Evolutionary conservation across 768 basidiomycete species (phyloP).

Genomic region (Glaciozyma martinii): DNA sequence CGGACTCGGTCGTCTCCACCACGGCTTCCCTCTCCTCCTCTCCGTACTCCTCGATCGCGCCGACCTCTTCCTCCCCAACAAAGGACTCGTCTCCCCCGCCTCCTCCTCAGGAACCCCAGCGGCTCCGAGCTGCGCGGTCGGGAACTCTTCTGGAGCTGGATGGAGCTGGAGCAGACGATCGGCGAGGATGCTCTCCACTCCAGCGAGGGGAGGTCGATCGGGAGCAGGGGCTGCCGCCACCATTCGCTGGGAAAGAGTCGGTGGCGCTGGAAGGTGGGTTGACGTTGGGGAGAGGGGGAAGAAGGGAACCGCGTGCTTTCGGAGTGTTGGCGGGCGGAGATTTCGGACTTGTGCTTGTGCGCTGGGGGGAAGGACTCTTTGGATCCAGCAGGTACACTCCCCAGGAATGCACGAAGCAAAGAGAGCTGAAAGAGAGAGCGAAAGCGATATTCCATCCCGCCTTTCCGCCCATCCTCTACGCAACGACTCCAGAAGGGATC

Average conservation of each 20-base stretch:
- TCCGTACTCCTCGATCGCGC: background rate
- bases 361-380: too few relatives aligned
- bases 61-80: background rate
- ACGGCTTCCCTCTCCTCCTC: slow-evolving; percentile 7
- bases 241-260: background rate
- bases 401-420: too few relatives aligned
- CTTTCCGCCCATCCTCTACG: background rate
- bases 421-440: background rate
- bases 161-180: background rate
- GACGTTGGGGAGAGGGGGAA: too few relatives aligned
- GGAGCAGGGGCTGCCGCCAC: background rate
- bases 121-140: background rate
- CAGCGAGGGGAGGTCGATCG: background rate
- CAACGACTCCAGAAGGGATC: slow-evolving; percentile 18
- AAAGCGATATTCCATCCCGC: background rate
- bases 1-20: background rate
- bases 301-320: too few relatives aligned
- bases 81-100: background rate
- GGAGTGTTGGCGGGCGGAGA: too few relatives aligned
- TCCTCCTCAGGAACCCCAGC: background rate
- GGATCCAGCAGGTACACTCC: too few relatives aligned
- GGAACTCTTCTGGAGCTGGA: background rate
- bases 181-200: background rate
- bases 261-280: background rate
- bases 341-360: too few relatives aligned